Evolutionary conservation across 805 yeast genomes (phyloP).

Genomic region (Zygoascus biomembranicola): DNA sequence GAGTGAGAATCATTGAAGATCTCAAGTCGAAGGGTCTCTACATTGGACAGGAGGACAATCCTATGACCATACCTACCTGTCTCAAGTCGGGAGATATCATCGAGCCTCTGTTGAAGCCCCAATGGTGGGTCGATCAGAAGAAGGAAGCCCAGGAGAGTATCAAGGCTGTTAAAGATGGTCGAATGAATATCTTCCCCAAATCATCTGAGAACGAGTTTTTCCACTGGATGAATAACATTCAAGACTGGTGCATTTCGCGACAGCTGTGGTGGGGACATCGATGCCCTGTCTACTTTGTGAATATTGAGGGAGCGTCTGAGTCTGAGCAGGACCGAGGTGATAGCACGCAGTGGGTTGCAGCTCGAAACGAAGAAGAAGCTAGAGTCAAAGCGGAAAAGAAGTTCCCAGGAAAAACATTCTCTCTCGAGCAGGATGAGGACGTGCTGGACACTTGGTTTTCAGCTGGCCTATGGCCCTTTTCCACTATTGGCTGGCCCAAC

Average conservation of each 20-base stretch:
- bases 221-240: slow-evolving; percentile 92
- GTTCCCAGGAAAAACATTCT: slow-evolving; percentile 62
- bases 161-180: slow-evolving; percentile 74
- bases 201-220: slow-evolving; percentile 87
- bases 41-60: slow-evolving; percentile 84
- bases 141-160: slow-evolving; percentile 85
- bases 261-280: slow-evolving; percentile 96
- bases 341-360: slow-evolving; percentile 84
- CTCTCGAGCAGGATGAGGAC: slow-evolving; percentile 92
- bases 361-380: slow-evolving; percentile 78
- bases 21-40: slow-evolving; percentile 67
- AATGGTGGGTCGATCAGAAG: slow-evolving; percentile 96
- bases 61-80: slow-evolving; percentile 91
- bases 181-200: slow-evolving; percentile 74
- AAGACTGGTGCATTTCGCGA: slow-evolving; percentile 99
- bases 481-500: slow-evolving; percentile 94
- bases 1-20: slow-evolving; percentile 71
- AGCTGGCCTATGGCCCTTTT: slow-evolving; percentile 95
- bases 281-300: slow-evolving; percentile 89
- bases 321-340: slow-evolving; percentile 56
- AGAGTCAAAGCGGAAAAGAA: slow-evolving; percentile 64
- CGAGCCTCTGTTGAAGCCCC: slow-evolving; percentile 95
- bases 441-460: slow-evolving; percentile 99
- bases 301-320: slow-evolving; percentile 54
- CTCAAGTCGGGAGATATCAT: slow-evolving; percentile 95